These are phyloP conservation scores for Auxenochlorella protothecoides DNA, from an alignment of 139 green algal genomes.

Conservation along the genomic window DNA sequence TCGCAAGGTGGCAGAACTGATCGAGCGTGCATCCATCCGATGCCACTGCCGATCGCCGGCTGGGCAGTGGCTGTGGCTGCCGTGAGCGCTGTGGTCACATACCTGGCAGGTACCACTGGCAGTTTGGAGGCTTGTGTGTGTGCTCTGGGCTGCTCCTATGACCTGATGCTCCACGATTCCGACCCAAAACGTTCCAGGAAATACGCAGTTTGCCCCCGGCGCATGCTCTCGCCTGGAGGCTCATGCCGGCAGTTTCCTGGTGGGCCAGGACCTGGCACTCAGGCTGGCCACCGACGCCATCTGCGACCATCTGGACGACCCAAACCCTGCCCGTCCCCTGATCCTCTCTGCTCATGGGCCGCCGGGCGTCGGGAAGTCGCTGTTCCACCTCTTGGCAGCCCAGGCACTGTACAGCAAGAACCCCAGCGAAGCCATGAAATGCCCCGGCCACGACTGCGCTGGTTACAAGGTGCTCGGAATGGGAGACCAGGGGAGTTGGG, in stretches of 20 bases:
- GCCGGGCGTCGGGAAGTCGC: conserved; percentile 84
- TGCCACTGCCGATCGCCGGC: neutral
- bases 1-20: too few species aligned
- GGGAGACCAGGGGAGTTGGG: neutral
- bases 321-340: conserved; percentile 49
- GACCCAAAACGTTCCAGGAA: too few species aligned
- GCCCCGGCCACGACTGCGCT: conserved; percentile 48
- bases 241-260: conserved; percentile 39
- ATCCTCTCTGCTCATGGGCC: conserved; percentile 78
- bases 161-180: neutral
- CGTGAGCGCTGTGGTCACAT: conserved; percentile 3
- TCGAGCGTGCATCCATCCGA: neutral
- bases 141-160: neutral
- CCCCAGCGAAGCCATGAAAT: conserved; percentile 15
- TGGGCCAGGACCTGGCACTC: conserved; percentile 67
- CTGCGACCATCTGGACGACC: conserved; percentile 60
- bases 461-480: conserved; percentile 56
- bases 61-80: conserved; percentile 18
- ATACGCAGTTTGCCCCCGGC: conserved; percentile 30
- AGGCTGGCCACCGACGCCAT: conserved; percentile 50
- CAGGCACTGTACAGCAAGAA: conserved; percentile 60
- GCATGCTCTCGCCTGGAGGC: conserved; percentile 51
- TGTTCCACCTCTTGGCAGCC: conserved; percentile 62
- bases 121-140: too few species aligned
- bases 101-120: too few species aligned